Percentiles rank a stretch among this genome's conserved stretches.
Evolutionary conservation across 257 asterid species (phyloP).

Genomic region (Nicotiana tomentosiformis): DNA sequence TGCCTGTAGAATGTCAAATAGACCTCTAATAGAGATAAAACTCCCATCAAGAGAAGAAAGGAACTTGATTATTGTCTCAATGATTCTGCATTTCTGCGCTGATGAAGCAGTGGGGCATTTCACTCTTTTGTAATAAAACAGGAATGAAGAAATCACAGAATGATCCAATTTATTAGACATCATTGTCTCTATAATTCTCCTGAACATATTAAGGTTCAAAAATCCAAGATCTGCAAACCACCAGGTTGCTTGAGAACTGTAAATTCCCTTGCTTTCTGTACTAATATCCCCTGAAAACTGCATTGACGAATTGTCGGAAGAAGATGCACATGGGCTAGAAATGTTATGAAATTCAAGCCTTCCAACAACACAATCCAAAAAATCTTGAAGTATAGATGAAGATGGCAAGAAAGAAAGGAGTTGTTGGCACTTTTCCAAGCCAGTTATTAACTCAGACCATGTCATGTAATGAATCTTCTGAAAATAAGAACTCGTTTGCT

Average conservation of each 20-base stretch:
- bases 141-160: conserved; percentile 33
- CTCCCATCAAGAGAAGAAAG: conserved; percentile 27
- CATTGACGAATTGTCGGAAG: conserved; percentile 22
- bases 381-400: conserved; percentile 19
- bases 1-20: conserved; percentile 33
- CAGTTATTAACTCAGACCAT: conserved; percentile 42
- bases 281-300: conserved; percentile 36
- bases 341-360: conserved; percentile 16
- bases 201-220: conserved; percentile 29
- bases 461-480: conserved; percentile 28
- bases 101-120: conserved; percentile 14
- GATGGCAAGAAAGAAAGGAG: conserved; percentile 7
- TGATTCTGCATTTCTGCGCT: conserved; percentile 22
- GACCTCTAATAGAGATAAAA: conserved; percentile 29
- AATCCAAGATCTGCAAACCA: conserved; percentile 48
- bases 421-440: conserved; percentile 41
- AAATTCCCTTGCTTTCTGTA: conserved; percentile 26
- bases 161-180: conserved; percentile 27
- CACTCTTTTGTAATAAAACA: conserved; percentile 32
- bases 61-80: conserved; percentile 23
- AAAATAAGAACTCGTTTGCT: conserved; percentile 19
- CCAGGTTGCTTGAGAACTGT: conserved; percentile 18
- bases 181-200: conserved; percentile 30
- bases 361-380: conserved; percentile 36
- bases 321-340: conserved; percentile 31